Evolutionary conservation across 306 rosid species (phyloP).

Genomic region (Prunus salicina): DNA sequence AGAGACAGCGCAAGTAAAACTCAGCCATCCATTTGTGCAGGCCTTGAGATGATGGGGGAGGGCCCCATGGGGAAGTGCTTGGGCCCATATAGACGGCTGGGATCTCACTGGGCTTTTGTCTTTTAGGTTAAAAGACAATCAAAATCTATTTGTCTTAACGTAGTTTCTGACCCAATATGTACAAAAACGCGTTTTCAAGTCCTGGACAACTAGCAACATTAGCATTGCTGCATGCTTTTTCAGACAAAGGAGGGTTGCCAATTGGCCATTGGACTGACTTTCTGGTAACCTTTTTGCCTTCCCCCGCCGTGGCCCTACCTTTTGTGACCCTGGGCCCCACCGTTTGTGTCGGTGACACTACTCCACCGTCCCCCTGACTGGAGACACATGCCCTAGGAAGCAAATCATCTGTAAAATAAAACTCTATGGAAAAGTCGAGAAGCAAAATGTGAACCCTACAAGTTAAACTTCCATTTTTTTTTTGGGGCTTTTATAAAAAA

Average conservation of each 20-base stretch:
- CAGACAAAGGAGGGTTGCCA: not conserved
- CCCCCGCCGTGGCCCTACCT: not conserved
- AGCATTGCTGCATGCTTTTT: not conserved
- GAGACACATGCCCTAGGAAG: not conserved
- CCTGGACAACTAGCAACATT: too few species aligned
- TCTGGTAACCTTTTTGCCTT: not conserved
- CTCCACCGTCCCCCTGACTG: not conserved
- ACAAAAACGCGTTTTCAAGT: not conserved
- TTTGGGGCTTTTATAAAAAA: too few species aligned
- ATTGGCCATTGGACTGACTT: not conserved
- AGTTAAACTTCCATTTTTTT: not conserved
- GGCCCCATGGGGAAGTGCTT: not conserved
- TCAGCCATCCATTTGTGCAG: not conserved
- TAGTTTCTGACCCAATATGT: not conserved
- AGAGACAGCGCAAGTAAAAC: not conserved
- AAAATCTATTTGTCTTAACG: too few species aligned
- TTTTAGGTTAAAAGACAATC: not conserved
- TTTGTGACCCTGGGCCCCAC: not conserved
- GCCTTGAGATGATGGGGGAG: not conserved
- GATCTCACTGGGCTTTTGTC: not conserved
- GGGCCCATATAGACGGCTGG: not conserved
- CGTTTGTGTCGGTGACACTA: constrained; percentile 1
- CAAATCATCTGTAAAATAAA: too few species aligned
- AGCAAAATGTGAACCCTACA: not conserved
- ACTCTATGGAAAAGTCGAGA: not conserved